A percentile compares a stretch with the other conserved stretches of the same genome.
These are phyloP conservation scores for Diospyros kaki DNA, from an alignment of 148 eudicot species.

Conservation along the genomic window DNA sequence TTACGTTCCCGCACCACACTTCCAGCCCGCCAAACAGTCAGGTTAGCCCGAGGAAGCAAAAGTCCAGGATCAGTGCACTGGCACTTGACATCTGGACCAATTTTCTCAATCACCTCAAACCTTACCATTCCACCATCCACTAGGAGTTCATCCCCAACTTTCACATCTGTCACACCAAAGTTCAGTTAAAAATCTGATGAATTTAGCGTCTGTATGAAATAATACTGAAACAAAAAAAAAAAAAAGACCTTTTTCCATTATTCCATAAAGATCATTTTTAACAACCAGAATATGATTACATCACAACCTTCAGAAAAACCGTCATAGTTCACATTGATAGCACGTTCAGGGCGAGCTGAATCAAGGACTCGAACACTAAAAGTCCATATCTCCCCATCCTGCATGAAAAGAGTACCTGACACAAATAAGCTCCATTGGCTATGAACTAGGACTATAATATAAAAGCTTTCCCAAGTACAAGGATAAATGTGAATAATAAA, in stretches of 20 bases:
- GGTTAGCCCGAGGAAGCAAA: slow-evolving; percentile 84
- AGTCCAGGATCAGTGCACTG: slow-evolving; percentile 91
- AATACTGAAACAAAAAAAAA: not conserved
- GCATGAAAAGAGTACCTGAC: slow-evolving; percentile 25
- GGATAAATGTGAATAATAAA: no score
- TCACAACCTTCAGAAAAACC: slow-evolving; percentile 90
- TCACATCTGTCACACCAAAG: slow-evolving; percentile 53
- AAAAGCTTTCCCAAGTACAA: no score
- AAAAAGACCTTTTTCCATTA: not conserved
- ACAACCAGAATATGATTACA: slow-evolving; percentile 4
- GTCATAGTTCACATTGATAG: slow-evolving; percentile 80
- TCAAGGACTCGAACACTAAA: slow-evolving; percentile 87
- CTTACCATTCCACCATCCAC: slow-evolving; percentile 99
- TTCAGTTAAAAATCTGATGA: slow-evolving; percentile 3
- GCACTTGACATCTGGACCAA: slow-evolving; percentile 98
- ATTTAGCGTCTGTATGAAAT: not conserved
- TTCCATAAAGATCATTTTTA: not conserved
- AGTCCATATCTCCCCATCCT: slow-evolving; percentile 98
- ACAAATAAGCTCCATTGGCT: not conserved
- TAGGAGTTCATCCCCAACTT: slow-evolving; percentile 82
- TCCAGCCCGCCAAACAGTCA: slow-evolving; percentile 91
- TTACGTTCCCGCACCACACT: slow-evolving; percentile 90
- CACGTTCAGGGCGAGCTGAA: slow-evolving; percentile 68
- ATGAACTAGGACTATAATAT: slow-evolving; percentile 1
- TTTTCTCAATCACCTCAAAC: slow-evolving; percentile 83